Percentiles rank a stretch among this genome's conserved stretches.
Conservation (phyloP, 208 protist genomes). For the Plasmodiophora brassicae region DNA sequence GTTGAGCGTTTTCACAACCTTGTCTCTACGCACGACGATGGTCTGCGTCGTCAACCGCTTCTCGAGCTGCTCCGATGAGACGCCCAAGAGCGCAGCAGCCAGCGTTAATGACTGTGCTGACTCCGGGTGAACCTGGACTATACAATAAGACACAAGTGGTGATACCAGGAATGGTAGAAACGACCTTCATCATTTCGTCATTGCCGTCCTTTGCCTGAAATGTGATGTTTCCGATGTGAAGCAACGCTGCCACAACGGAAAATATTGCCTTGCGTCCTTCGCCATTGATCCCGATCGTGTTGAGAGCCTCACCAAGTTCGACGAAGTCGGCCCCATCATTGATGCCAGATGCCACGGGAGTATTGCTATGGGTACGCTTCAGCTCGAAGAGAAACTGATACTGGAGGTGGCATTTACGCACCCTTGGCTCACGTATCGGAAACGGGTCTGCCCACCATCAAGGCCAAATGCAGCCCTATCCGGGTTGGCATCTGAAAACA, state of each 20-base stretch:
- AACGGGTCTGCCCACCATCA: neutral
- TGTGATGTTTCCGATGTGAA: neutral
- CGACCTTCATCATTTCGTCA: slow-evolving; percentile 11
- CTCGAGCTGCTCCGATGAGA: neutral
- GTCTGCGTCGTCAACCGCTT: neutral
- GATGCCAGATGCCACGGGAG: neutral
- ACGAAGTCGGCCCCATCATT: neutral
- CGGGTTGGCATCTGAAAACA: neutral
- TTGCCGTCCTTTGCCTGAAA: neutral
- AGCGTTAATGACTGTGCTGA: no score
- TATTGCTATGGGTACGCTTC: neutral
- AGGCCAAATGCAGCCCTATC: neutral
- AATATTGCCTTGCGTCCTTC: neutral
- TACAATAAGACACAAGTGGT: no score
- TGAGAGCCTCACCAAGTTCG: neutral
- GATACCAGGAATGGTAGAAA: no score
- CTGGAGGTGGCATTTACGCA: neutral
- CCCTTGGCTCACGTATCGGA: slow-evolving; percentile 23
- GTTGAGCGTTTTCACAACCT: neutral
- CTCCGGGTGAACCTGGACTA: no score
- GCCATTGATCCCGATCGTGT: neutral
- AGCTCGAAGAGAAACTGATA: neutral
- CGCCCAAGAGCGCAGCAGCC: neutral
- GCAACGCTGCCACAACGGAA: neutral
- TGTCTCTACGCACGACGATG: neutral